Evolutionary conservation across 1,284 basidiomycete genomes (phyloP), one percentile per base, ranked within the genome.

Genomic region (Ustilago crameri): DNA sequence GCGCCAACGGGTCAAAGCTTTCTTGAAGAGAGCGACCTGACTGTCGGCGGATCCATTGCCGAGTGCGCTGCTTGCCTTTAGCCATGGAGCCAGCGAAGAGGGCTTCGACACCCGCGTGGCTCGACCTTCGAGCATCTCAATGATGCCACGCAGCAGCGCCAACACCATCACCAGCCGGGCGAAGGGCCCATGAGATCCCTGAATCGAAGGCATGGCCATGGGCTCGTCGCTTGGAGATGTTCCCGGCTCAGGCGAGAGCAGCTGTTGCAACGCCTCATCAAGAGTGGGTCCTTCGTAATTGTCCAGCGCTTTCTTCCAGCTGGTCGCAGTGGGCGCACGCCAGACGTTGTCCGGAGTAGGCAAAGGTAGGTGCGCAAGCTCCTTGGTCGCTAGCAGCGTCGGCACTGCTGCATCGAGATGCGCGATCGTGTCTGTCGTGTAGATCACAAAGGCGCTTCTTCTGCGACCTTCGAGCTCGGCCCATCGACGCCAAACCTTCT

Each of bases 401-500:
- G 69, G 62, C 15, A 71, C 51, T 12, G 73, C 68, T 14, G 75
- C 69, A 35, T 79, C 77, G 18, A 79, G 57, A 14, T 66, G 50
- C 14, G 73, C 70, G 20, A 79, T 64, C 20, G 77, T 79, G 59
- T 79, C 77, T 40, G 76, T 59, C 14, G 74, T 52, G 44, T 70
- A 74, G 40, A 79, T 53, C 32, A 78, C 46, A 38, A 71, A 76
- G 2, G 73, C 73, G 18, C 64, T 76, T 17, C 77, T 61, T 20
- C 77, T 46, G 14, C 77, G 69, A 23, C 77, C 74, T 46, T 77
- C 77, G 20, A 67, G 59, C 32, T 79, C 77, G 54, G 61, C 63
- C 77, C 77, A 79, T 38, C 66, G 66, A 10, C 75, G 64, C 77
- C 77, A 79, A 12, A 77, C 43, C 51, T 69, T 65, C 15, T 78